Conservation (phyloP, 1,284 basidiomycete genomes). For the Cryptococcus depauperatus region DNA sequence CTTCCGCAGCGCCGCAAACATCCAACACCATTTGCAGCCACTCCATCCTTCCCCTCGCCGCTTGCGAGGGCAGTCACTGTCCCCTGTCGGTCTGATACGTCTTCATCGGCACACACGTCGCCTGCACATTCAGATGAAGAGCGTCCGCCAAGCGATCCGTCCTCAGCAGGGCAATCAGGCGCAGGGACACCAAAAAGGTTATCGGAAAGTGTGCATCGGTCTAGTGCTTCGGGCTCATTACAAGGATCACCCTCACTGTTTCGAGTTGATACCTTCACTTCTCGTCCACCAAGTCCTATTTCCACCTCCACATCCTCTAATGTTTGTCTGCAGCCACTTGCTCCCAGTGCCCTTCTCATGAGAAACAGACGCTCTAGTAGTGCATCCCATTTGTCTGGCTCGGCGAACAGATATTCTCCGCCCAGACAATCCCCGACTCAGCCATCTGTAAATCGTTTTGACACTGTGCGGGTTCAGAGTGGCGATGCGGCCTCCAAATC, state of each 20-base stretch:
- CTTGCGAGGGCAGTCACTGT: constrained; percentile 40
- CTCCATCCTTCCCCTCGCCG: constrained; percentile 42
- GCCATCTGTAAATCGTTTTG: constrained; percentile 9
- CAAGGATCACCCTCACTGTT: background rate
- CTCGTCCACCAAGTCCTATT: background rate
- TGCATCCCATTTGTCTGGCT: constrained; percentile 16
- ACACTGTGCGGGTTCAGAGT: constrained; percentile 3
- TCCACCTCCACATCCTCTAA: constrained; percentile 12
- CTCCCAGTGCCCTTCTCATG: constrained; percentile 27
- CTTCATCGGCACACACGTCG: constrained; percentile 32
- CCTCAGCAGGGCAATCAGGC: constrained; percentile 5
- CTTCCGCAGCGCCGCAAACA: constrained; percentile 30
- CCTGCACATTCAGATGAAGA: constrained; percentile 25
- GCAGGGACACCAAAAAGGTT: constrained; percentile 21
- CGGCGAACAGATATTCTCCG: constrained; percentile 13
- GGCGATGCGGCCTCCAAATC: constrained; percentile 4
- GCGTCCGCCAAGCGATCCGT: constrained; percentile 1
- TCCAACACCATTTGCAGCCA: constrained; percentile 34
- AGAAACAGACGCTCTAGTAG: constrained; percentile 27
- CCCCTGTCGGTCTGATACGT: constrained; percentile 33
- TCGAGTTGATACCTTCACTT: background rate
- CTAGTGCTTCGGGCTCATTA: constrained; percentile 19
- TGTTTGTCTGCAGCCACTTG: constrained; percentile 21
- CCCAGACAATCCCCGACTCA: constrained; percentile 12
- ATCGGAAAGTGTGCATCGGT: constrained; percentile 11